Conservation (phyloP, 2,329 filamentous ascomycete genomes). For the Fusarium nodosum region DNA sequence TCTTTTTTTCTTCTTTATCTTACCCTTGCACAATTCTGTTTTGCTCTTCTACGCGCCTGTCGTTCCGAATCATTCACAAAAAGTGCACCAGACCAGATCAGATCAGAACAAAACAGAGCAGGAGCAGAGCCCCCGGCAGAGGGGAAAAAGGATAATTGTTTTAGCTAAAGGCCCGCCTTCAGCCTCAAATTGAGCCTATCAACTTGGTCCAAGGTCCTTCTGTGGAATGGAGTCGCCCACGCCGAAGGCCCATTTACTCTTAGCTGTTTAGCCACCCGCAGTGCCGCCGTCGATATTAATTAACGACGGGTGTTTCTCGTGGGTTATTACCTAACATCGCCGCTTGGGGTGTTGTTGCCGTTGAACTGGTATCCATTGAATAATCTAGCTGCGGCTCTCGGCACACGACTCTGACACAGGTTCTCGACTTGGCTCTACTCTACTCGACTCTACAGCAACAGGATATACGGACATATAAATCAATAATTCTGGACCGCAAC, state of each 20-base stretch:
- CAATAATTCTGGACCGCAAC: slow-evolving; percentile 13
- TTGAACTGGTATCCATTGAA: slow-evolving; percentile 17
- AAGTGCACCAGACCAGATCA: slow-evolving; percentile 7
- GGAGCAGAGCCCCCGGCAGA: slow-evolving; percentile 27
- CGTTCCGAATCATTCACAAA: neutral
- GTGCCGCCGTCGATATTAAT: slow-evolving; percentile 28
- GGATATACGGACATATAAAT: neutral
- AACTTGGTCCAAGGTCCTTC: slow-evolving; percentile 20
- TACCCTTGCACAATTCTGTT: neutral
- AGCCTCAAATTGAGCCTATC: slow-evolving; percentile 25
- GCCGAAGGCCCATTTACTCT: slow-evolving; percentile 25
- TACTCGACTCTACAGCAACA: slow-evolving; percentile 12
- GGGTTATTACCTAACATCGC: slow-evolving; percentile 41
- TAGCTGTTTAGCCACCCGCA: slow-evolving; percentile 37
- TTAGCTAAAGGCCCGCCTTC: slow-evolving; percentile 29
- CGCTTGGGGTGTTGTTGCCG: slow-evolving; percentile 33
- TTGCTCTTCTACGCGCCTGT: neutral
- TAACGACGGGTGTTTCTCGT: slow-evolving; percentile 3
- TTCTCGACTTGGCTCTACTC: neutral
- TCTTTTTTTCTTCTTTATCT: slow-evolving; percentile 18
- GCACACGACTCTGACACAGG: slow-evolving; percentile 19
- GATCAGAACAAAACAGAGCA: neutral
- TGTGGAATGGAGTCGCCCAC: slow-evolving; percentile 46
- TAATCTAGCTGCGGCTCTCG: slow-evolving; percentile 21
- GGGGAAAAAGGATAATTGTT: slow-evolving; percentile 22